Conservation (phyloP, 768 basidiomycete species). For the Porphyrellus cyaneotinctus region DNA sequence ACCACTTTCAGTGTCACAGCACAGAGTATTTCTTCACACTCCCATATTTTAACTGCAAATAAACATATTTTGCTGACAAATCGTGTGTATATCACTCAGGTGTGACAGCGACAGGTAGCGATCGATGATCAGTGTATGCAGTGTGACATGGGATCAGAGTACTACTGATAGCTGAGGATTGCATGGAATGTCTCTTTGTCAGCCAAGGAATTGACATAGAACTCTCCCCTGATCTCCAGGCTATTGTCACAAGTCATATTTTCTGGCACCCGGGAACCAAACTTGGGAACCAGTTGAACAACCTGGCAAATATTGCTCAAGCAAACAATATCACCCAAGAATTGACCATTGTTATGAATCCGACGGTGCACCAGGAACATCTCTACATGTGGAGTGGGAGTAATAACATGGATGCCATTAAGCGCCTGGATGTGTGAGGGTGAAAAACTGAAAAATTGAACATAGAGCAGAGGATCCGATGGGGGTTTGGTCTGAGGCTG, state of each 20-base stretch:
- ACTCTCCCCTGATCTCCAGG: neutral
- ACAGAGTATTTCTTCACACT: too few species aligned
- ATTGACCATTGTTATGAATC: neutral
- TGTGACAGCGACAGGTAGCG: too few species aligned
- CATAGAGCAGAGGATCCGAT: neutral
- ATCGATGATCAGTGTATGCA: too few species aligned
- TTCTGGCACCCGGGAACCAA: neutral
- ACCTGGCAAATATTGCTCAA: neutral
- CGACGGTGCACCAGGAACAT: neutral
- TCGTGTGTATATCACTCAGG: too few species aligned
- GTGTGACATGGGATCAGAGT: too few species aligned
- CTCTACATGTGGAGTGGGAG: neutral
- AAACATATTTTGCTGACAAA: too few species aligned
- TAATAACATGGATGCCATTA: neutral
- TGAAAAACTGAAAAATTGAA: neutral
- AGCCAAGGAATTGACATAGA: neutral
- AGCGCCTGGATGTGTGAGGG: too few species aligned
- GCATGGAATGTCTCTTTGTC: neutral
- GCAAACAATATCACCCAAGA: neutral
- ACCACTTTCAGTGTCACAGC: too few species aligned
- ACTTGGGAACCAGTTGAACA: neutral
- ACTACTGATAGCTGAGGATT: neutral
- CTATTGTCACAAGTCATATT: neutral
- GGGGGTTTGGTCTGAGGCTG: neutral
- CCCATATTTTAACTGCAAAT: too few species aligned